Evolutionary conservation across 345 rosid genomes (phyloP).

Genomic region (Eucalyptus melliodora): DNA sequence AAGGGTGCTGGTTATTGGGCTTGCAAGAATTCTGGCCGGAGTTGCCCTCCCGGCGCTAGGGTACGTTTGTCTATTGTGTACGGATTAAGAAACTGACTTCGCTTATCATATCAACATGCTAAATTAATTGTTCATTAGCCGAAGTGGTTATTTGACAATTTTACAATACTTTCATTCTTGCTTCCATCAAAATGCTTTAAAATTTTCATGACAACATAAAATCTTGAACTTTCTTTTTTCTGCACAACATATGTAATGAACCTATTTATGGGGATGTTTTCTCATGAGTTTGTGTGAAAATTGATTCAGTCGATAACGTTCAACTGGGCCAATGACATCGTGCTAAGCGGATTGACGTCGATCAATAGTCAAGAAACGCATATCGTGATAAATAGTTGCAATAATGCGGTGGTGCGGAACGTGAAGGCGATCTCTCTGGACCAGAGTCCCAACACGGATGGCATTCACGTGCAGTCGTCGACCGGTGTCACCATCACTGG

Average conservation of each 20-base stretch:
- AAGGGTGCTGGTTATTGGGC: constrained; percentile 50
- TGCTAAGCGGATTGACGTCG: constrained; percentile 16
- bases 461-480: constrained; percentile 24
- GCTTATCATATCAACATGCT: background rate
- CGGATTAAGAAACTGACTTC: background rate
- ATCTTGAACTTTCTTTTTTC: background rate
- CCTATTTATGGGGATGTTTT: background rate
- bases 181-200: background rate
- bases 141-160: background rate
- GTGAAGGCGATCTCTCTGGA: constrained; percentile 11
- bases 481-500: constrained; percentile 7
- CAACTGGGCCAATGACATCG: constrained; percentile 8
- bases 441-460: constrained; percentile 42
- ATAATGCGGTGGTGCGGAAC: background rate
- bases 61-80: constrained; percentile 9
- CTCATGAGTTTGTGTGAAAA: background rate
- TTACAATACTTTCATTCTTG: background rate
- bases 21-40: constrained; percentile 36
- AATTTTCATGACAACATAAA: background rate
- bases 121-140: background rate
- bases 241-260: background rate
- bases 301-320: constrained; percentile 27
- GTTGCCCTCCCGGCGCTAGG: constrained; percentile 58
- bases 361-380: constrained; percentile 24
- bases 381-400: constrained; percentile 12